Percentiles rank a stretch among this genome's conserved stretches.
These are phyloP conservation scores for Periconia sp. DNA, from an alignment of 2,329 filamentous ascomycete species.

Conservation along the genomic window DNA sequence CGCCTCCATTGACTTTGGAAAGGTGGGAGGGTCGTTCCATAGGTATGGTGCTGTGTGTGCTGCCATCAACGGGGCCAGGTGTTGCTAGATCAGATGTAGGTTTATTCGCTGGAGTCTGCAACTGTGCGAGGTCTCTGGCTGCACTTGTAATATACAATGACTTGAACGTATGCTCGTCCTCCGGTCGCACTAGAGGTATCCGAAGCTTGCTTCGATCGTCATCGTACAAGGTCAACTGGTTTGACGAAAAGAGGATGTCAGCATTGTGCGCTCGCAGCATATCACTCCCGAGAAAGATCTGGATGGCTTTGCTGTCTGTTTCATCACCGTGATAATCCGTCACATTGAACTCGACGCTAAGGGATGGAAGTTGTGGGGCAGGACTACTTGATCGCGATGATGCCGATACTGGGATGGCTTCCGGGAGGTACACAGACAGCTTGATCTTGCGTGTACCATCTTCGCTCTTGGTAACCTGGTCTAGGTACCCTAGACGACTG, in stretches of 20 bases:
- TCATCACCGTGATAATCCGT: constrained; percentile 61
- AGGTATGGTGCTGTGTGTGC: constrained; percentile 1
- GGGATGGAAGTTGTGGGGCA: constrained; percentile 78
- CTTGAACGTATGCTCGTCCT: constrained; percentile 83
- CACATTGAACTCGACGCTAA: constrained; percentile 81
- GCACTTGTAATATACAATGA: constrained; percentile 68
- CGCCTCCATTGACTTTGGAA: constrained; percentile 20
- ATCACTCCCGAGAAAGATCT: constrained; percentile 90
- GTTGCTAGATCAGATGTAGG: constrained; percentile 9
- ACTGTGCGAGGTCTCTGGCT: constrained; percentile 6
- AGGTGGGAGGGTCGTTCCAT: constrained; percentile 9
- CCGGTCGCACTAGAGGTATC: constrained; percentile 89
- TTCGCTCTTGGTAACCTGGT: constrained; percentile 69
- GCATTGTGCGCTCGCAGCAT: constrained; percentile 84
- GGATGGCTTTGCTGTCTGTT: constrained; percentile 67
- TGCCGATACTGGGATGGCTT: constrained; percentile 81
- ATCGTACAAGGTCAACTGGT: constrained; percentile 85
- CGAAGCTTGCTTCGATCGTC: constrained; percentile 86
- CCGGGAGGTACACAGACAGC: constrained; percentile 85
- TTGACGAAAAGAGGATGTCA: constrained; percentile 90
- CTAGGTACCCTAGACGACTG: constrained; percentile 72
- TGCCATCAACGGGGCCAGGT: constrained; percentile 5
- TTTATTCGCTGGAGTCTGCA: constrained; percentile 8
- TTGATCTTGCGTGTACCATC: constrained; percentile 73
- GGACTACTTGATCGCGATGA: constrained; percentile 76